Evolutionary conservation across 2,329 filamentous ascomycete genomes (phyloP), one percentile per base, ranked within the genome.

Genomic region (Talaromyces amestolkiae): DNA sequence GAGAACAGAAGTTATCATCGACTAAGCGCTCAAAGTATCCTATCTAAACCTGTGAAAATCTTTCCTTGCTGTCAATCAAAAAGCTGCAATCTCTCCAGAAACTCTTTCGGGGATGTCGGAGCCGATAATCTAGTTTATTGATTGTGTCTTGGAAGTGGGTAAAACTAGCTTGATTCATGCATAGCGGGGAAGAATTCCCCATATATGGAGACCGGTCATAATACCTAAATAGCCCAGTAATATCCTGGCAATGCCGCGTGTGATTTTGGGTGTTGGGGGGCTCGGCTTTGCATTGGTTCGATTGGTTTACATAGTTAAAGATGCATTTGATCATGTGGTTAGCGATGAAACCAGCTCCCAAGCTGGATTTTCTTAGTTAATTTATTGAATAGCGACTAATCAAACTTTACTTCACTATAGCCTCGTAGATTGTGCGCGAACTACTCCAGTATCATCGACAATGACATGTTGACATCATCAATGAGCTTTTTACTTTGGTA

Each of bases 401-500:
- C 2, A 47, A 47, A 11, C 11, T 13, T 3, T 47, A 15, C 19
- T 47, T 47, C n/a, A 47, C 3, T 11, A 13, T 47, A 22, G 3
- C 4, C 2, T 47, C 45, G 13, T 47, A 7, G 19, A 15, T 15
- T 24, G 45, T 24, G 24, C 19, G 19, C 45, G 11, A 47, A 17
- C 22, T 51, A 51, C 22, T 51, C 24, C 24, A 51, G 13, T 51
- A 51, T 51, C 47, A 51, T 51, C 15, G 47, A 51, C 47, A 51
- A 27, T 27, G 24, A 51, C 47, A 51, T 17, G 15, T 31, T 51
- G 7, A 61, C 65, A 35, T 82, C 80, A 0, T 75, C 73, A 17
- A 84, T 83, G 10, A 84, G 75, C 19, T 79, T 74, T 19, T 83
- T 70, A 43, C 81, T 82, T 63, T 83, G 80, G 39, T 82, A 73